These are phyloP conservation scores for Trichoderma asperellum DNA, from an alignment of 2,329 filamentous ascomycete genomes.

Conservation along the genomic window DNA sequence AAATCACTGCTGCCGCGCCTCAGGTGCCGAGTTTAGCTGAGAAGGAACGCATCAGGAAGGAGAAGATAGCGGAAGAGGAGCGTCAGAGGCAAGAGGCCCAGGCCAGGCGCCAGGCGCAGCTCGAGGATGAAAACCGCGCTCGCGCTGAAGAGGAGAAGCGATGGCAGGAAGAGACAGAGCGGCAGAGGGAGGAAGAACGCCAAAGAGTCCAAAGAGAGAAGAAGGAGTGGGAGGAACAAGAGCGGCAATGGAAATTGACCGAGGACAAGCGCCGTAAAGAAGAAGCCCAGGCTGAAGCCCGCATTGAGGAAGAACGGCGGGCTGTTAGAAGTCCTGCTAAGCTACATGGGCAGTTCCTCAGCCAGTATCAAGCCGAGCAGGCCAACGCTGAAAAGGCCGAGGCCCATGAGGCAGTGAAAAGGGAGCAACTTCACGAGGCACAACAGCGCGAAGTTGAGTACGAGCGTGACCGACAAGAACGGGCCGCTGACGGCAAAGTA, in stretches of 20 bases:
- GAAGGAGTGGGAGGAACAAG: slow-evolving; percentile 76
- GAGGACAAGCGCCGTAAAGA: slow-evolving; percentile 73
- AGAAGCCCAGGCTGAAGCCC: slow-evolving; percentile 72
- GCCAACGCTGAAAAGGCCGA: slow-evolving; percentile 41
- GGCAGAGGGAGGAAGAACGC: slow-evolving; percentile 63
- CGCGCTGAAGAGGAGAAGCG: slow-evolving; percentile 65
- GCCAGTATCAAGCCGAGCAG: slow-evolving; percentile 79
- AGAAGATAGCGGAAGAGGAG: slow-evolving; percentile 62
- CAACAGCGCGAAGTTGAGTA: slow-evolving; percentile 67
- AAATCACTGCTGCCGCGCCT: slow-evolving; percentile 85
- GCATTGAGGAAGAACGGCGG: slow-evolving; percentile 67
- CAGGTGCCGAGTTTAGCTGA: slow-evolving; percentile 79
- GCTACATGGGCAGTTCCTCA: slow-evolving; percentile 81
- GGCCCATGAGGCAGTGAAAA: slow-evolving; percentile 54
- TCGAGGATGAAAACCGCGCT: slow-evolving; percentile 60
- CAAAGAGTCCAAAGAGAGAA: slow-evolving; percentile 68
- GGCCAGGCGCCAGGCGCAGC: slow-evolving; percentile 54
- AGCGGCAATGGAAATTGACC: slow-evolving; percentile 74
- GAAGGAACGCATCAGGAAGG: slow-evolving; percentile 71
- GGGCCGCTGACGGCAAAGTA: slow-evolving; percentile 47
- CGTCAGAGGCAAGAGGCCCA: slow-evolving; percentile 59
- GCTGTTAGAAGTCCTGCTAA: slow-evolving; percentile 67
- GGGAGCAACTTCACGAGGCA: slow-evolving; percentile 72
- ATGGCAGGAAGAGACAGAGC: slow-evolving; percentile 68
- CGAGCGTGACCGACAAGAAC: slow-evolving; percentile 59